Evolutionary conservation across 352 stramenopile species (phyloP).

Genomic region (Phytopythium ostracodes): DNA sequence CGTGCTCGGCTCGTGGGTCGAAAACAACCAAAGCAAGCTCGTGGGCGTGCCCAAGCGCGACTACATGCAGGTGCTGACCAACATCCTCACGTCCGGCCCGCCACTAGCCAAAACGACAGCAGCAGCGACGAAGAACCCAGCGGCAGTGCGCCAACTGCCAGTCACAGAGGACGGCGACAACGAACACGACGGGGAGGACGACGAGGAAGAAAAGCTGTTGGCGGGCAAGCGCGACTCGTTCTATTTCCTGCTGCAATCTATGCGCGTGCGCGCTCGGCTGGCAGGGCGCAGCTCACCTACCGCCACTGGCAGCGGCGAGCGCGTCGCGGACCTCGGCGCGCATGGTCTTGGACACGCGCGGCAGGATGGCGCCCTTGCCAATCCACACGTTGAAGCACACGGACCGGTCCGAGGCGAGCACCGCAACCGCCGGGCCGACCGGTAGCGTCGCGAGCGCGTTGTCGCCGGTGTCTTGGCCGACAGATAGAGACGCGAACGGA

Average conservation of each 20-base stretch:
- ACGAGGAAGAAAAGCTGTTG: slow-evolving; percentile 24
- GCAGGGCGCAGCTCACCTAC: background rate
- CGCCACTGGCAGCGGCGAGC: slow-evolving; percentile 10
- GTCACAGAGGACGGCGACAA: background rate
- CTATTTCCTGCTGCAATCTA: slow-evolving; percentile 65
- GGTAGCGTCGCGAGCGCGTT: slow-evolving; percentile 23
- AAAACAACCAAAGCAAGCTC: slow-evolving; percentile 73
- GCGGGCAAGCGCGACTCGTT: slow-evolving; percentile 69
- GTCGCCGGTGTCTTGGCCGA: slow-evolving; percentile 33
- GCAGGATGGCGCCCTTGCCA: slow-evolving; percentile 60
- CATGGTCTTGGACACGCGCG: slow-evolving; percentile 70
- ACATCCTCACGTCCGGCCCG: slow-evolving; percentile 52
- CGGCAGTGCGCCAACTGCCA: background rate
- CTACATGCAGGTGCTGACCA: slow-evolving; percentile 56
- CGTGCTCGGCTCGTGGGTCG: slow-evolving; percentile 59
- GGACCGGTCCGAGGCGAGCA: slow-evolving; percentile 29
- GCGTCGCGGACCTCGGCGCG: slow-evolving; percentile 50
- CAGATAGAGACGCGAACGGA: slow-evolving; percentile 40
- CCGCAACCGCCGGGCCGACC: slow-evolving; percentile 58
- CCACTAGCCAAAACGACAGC: background rate
- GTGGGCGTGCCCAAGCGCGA: slow-evolving; percentile 57
- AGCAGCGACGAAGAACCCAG: background rate
- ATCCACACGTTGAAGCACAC: slow-evolving; percentile 78
- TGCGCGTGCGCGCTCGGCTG: slow-evolving; percentile 27
- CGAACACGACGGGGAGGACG: slow-evolving; percentile 4